Evolutionary conservation across 2,329 filamentous ascomycete genomes (phyloP), one percentile per base, ranked within the genome.

Genomic region (Knufia petricola): DNA sequence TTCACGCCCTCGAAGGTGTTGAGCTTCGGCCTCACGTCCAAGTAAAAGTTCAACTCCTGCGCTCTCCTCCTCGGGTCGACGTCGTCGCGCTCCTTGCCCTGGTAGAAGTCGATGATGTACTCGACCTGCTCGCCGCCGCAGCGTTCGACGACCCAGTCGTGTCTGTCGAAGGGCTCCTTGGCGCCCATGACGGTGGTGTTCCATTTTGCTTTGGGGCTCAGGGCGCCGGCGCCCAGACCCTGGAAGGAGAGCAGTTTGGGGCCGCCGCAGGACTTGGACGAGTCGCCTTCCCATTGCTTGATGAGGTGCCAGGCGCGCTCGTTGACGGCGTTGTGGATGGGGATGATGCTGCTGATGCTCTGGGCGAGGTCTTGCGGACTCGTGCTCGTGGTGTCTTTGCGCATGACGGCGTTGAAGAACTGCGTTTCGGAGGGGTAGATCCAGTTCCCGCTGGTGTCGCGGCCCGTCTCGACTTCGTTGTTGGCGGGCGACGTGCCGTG

Each of bases 251-350:
- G 81, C 37, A 98, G 72, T 52, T 80, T 83, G 0, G 92, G 92
- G 0, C 89, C 89, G 46, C 78, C 82, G 55, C 84, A 88, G 55
- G 72, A 76, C 71, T 54, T 68, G 81, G 77, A 69, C 58, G 84
- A 70, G 32, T 50, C 19, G 13, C 71, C 74, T 69, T 98, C 92
- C 92, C 92, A 98, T 38, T 78, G 72, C 58, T 85, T 79, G 56
- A 98, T 96, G 69, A 96, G 85, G 54, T 79, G 75, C 92, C 92
- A 98, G 0, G 92, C 92, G 36, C 87, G 76, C 76, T 98, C 92
- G 68, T 98, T 98, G 54, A 98, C 92, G 38, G 92, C 92, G 64
- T 98, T 98, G 70, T 98, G 92, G 96, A 96, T 2, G 88, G 92
- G 60, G 79, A 82, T 83, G 95, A 95, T 67, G 95, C 88, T 4